Percentiles rank a stretch among this genome's conserved stretches.
These are phyloP conservation scores for Acanthamoeba healyi DNA, from an alignment of 208 protist genomes.

Conservation along the genomic window DNA sequence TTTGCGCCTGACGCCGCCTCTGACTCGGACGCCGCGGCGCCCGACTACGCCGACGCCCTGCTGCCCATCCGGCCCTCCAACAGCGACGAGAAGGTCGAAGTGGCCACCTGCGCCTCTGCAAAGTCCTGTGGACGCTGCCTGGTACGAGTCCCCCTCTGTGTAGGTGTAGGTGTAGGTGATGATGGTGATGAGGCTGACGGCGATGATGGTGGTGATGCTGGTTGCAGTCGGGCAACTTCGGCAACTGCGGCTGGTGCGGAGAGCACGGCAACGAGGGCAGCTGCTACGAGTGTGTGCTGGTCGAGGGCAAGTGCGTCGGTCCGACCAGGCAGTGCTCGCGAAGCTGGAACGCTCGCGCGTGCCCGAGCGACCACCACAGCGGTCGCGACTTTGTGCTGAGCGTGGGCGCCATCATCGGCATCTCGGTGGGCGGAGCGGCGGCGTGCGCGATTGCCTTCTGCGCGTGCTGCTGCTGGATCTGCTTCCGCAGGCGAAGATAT, in stretches of 20 bases:
- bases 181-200: no score
- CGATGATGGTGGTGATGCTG: no score
- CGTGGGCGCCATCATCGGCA: constrained; percentile 16
- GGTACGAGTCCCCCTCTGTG: no score
- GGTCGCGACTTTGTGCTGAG: background rate
- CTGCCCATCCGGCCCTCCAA: constrained; percentile 8
- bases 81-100: background rate
- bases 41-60: background rate
- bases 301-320: background rate
- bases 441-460: background rate
- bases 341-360: background rate
- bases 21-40: background rate
- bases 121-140: background rate
- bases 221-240: background rate
- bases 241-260: constrained; percentile 12
- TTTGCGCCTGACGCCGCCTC: background rate
- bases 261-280: constrained; percentile 11
- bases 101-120: background rate
- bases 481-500: background rate
- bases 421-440: background rate
- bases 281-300: background rate
- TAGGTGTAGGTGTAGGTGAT: no score
- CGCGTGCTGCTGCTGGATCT: constrained; percentile 36
- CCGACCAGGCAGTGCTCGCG: background rate
- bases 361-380: background rate